phyloP scores from a whole-genome alignment of 495 filamentous ascomycete species.

The Astrocystis sublimbata region DNA sequence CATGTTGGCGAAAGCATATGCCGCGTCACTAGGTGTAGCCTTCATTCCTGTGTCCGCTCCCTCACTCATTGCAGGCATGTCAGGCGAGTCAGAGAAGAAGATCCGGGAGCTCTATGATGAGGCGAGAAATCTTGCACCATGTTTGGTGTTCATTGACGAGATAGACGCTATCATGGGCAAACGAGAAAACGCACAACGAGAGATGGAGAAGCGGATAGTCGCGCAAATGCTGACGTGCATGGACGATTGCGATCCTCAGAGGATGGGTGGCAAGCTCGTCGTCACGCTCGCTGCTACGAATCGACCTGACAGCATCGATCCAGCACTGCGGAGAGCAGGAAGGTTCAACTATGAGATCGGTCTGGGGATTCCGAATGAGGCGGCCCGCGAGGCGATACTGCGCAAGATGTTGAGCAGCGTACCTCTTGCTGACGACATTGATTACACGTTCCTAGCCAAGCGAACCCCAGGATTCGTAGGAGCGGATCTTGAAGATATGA shows the following conservation, averaged over 20 bases:
- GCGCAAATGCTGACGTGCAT: conserved; percentile 89
- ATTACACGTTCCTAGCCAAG: conserved; percentile 80
- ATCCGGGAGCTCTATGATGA: conserved; percentile 89
- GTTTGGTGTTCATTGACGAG: conserved; percentile 93
- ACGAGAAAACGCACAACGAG: conserved; percentile 88
- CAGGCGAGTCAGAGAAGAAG: conserved; percentile 93
- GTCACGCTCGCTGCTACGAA: conserved; percentile 94
- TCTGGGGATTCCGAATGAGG: conserved; percentile 89
- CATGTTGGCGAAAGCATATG: conserved; percentile 87
- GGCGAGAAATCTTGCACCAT: conserved; percentile 83
- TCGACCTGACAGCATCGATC: conserved; percentile 85
- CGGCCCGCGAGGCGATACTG: conserved; percentile 80
- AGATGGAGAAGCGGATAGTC: conserved; percentile 97
- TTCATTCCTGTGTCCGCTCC: conserved; percentile 90
- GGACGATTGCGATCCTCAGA: conserved; percentile 64
- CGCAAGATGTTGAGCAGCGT: conserved; percentile 72
- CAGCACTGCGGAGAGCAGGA: conserved; percentile 80
- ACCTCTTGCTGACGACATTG: conserved; percentile 67
- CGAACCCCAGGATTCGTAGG: conserved; percentile 93
- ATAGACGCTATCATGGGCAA: conserved; percentile 96
- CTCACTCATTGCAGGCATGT: conserved; percentile 90
- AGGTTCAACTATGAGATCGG: conserved; percentile 94
- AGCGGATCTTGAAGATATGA: conserved; percentile 84
- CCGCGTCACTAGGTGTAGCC: conserved; percentile 78
- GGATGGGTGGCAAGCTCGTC: conserved; percentile 83